Evolutionary conservation across 176 grass and related monocot genomes (phyloP), one percentile per base, ranked within the genome.

Genomic region (Eremochloa ophiuroides): DNA sequence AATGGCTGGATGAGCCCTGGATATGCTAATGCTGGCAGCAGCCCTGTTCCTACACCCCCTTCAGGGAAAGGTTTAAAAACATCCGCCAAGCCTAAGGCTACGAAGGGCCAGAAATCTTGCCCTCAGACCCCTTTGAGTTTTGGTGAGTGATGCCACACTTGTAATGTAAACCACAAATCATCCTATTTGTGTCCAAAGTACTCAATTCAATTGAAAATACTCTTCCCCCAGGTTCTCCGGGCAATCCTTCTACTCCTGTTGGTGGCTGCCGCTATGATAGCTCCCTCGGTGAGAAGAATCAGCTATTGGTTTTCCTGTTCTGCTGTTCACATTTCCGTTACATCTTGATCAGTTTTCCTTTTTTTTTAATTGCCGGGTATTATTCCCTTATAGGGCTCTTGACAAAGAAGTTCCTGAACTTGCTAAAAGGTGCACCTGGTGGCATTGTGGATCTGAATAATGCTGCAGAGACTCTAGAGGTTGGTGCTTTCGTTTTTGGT

Each of bases 371-470:
- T 13, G 26, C 0, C 11, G 59, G 25, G 31, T 71, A 71, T 74
- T 72, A 31, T 68, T 56, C 3, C 15, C 66, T 60, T 76, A 66
- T 85, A 98, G 95, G 82, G 30, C 80, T 88, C 17, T 50, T 95
- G 48, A 98, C 95, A 76, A 88, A 94, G 75, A 94, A 93, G 65
- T 98, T 98, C 44, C 81, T 94, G 41, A 86, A 93, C 82, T 89
- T 98, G 81, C 86, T 98, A 75, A 88, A 94, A 65, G 77, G 89
- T 72, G 85, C 90, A 51, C 92, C 84, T 44, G 92, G 91, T 80
- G 91, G 88, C 65, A 90, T 92, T 59, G 90, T 98, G 84, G 92
- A 98, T 85, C 84, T 98, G 63, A 98, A 94, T 80, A 87, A 89
- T 83, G 89, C 89, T 50, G 95, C 92, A 51, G 92, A 98, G 82